Conservation (phyloP, 192 early-diverging fungal species). For the Umbelopsis sp. region DNA sequence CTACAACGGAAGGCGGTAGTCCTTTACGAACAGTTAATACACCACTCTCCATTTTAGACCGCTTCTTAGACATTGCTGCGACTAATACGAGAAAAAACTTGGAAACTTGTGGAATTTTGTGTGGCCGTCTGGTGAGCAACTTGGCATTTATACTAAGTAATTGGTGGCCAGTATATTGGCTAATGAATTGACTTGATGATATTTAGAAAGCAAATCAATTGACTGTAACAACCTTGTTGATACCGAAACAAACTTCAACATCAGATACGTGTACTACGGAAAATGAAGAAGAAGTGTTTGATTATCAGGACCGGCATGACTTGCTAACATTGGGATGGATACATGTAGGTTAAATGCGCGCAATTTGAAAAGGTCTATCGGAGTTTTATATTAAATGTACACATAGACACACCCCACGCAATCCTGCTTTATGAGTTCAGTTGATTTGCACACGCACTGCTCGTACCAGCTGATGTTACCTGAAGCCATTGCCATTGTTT, state of each 20-base stretch:
- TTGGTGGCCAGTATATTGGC: background rate
- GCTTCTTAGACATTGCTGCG: constrained; percentile 72
- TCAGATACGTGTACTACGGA: constrained; percentile 83
- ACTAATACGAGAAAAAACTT: constrained; percentile 77
- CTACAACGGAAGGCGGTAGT: constrained; percentile 58
- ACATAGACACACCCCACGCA: constrained; percentile 86
- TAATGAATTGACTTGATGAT: background rate
- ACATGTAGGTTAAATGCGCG: constrained; percentile 53
- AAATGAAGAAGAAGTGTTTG: constrained; percentile 85
- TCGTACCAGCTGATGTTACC: constrained; percentile 90
- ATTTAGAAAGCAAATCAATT: constrained; percentile 58
- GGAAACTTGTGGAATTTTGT: constrained; percentile 88
- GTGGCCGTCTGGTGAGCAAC: constrained; percentile 66
- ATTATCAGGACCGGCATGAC: constrained; percentile 71
- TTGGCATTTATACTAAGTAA: constrained; percentile 28
- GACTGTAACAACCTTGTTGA: constrained; percentile 74
- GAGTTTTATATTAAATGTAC: background rate
- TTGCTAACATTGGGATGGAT: constrained; percentile 90
- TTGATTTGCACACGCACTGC: constrained; percentile 91
- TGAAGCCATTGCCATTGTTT: constrained; percentile 92
- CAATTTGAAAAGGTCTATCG: background rate
- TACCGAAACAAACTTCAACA: constrained; percentile 90
- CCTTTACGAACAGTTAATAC: constrained; percentile 69
- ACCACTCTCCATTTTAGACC: constrained; percentile 65
- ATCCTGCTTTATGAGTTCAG: constrained; percentile 91